Percentiles rank a stretch among this genome's conserved stretches.
phyloP scores from a whole-genome alignment of 768 basidiomycete genomes.

The Auriscalpium vulgare region DNA sequence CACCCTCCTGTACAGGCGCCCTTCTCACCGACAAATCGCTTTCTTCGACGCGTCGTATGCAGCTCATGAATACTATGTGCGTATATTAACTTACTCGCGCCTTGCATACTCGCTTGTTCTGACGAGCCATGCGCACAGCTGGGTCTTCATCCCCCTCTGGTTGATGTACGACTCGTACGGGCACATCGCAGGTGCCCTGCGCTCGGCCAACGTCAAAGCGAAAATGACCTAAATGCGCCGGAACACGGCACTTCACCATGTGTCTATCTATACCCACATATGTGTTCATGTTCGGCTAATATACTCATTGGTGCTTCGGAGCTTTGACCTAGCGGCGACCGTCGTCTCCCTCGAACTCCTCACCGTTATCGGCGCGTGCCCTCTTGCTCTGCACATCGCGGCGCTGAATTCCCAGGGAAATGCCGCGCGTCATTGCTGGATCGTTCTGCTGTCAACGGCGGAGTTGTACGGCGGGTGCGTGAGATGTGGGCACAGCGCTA shows the following conservation, averaged over 20 bases:
- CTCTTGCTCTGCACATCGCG: conserved; percentile 66
- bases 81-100: conserved; percentile 18
- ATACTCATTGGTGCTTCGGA: too few species aligned
- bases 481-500: too few species aligned
- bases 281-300: too few species aligned
- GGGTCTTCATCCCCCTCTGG: conserved; percentile 71
- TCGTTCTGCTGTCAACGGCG: conserved; percentile 65
- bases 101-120: background rate
- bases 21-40: background rate
- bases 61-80: conserved; percentile 82
- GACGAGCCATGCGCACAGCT: conserved; percentile 34
- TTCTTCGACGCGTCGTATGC: background rate
- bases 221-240: too few species aligned
- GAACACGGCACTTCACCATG: too few species aligned
- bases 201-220: conserved; percentile 15
- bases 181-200: conserved; percentile 57
- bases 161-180: conserved; percentile 75
- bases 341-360: conserved; percentile 78
- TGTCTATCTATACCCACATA: too few species aligned
- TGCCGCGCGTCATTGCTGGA: conserved; percentile 70
- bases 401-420: conserved; percentile 57
- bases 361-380: conserved; percentile 73
- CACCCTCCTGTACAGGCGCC: conserved; percentile 36
- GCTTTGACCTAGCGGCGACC: conserved; percentile 31
- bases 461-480: conserved; percentile 72